Conservation (phyloP, 352 stramenopile species). For the Saprolegnia parasitica region DNA sequence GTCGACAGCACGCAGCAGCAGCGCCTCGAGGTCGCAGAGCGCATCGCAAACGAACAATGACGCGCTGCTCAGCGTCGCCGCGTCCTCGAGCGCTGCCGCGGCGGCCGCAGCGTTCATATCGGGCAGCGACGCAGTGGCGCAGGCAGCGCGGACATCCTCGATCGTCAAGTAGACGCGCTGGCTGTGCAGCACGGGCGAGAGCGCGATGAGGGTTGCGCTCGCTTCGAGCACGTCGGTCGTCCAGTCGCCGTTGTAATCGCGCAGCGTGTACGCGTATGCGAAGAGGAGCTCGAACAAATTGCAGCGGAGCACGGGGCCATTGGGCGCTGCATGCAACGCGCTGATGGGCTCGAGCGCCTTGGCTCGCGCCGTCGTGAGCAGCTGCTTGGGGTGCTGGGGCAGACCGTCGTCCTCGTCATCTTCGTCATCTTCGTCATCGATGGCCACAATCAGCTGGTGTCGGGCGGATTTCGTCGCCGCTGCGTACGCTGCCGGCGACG, state of each 20-base stretch:
- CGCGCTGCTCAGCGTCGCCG: constrained; percentile 35
- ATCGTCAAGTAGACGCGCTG: constrained; percentile 48
- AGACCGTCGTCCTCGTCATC: constrained; percentile 27
- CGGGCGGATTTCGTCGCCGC: constrained; percentile 43
- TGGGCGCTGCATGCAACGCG: constrained; percentile 17
- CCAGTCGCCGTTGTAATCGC: constrained; percentile 76
- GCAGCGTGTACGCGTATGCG: constrained; percentile 62
- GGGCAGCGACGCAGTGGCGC: constrained; percentile 30
- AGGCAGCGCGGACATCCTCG: constrained; percentile 36
- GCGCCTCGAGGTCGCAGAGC: constrained; percentile 42
- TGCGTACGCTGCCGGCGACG: constrained; percentile 44
- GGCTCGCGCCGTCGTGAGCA: neutral
- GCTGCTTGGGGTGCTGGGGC: neutral
- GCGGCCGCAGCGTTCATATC: constrained; percentile 26
- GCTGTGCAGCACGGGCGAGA: constrained; percentile 44
- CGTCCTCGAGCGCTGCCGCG: constrained; percentile 40
- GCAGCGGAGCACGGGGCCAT: constrained; percentile 35
- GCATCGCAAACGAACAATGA: constrained; percentile 63
- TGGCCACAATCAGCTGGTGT: constrained; percentile 46
- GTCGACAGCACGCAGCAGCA: constrained; percentile 32
- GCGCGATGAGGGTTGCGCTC: constrained; percentile 40
- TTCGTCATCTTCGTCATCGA: constrained; percentile 26
- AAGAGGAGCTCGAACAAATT: constrained; percentile 69
- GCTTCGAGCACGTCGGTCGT: constrained; percentile 51
- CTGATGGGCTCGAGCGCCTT: neutral